Evolutionary conservation across 2,329 filamentous ascomycete species (phyloP).

Genomic region (Dactylonectria estremocensis): DNA sequence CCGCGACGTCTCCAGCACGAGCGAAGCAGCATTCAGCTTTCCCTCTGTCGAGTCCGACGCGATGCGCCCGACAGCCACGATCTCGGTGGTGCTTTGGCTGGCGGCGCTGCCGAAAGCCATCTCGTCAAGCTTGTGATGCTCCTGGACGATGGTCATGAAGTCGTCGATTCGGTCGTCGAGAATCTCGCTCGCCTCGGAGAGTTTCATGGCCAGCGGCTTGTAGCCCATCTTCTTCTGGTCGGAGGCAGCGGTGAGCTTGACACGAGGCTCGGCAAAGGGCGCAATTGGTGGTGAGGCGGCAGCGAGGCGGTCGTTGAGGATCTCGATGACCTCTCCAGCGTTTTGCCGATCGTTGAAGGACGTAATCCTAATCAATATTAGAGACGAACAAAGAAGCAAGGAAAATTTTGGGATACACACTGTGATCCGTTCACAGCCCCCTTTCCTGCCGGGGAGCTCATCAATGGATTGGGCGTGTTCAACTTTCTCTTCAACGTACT

Average conservation of each 20-base stretch:
- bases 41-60: conserved; percentile 90
- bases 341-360: conserved; percentile 83
- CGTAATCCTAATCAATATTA: conserved; percentile 42
- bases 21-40: conserved; percentile 85
- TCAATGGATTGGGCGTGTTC: conserved; percentile 47
- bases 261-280: conserved; percentile 81
- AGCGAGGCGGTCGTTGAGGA: conserved; percentile 83
- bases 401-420: conserved; percentile 41
- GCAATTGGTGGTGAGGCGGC: conserved; percentile 79
- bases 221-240: conserved; percentile 94
- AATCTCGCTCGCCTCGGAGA: conserved; percentile 92
- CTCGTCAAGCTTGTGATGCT: conserved; percentile 83
- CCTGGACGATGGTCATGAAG: conserved; percentile 81
- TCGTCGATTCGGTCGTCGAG: conserved; percentile 96
- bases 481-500: conserved; percentile 53
- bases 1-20: conserved; percentile 91
- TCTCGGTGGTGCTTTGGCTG: conserved; percentile 85
- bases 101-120: conserved; percentile 90
- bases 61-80: conserved; percentile 92
- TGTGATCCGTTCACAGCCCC: conserved; percentile 47
- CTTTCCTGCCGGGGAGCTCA: conserved; percentile 55
- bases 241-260: conserved; percentile 88
- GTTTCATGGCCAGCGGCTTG: conserved; percentile 94
- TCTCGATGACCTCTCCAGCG: conserved; percentile 85
- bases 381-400: background rate